Conservation (phyloP, 1,139 yeast genomes). For the Saccharomyces hybrid region DNA sequence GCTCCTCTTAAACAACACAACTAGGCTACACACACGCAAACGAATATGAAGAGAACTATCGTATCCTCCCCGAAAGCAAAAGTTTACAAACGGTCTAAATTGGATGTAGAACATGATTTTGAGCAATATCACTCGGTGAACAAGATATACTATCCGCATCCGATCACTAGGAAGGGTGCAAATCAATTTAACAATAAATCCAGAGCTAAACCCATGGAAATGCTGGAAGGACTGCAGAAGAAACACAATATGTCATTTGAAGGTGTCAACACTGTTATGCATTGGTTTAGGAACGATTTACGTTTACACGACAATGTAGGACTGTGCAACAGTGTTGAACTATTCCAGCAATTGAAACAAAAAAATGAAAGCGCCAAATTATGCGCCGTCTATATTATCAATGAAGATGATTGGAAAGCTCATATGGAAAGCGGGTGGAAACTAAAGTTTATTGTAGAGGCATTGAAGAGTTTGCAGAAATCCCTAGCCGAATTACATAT, state of each 20-base stretch:
- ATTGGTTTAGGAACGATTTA: conserved; percentile 41
- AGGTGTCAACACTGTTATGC: conserved; percentile 22
- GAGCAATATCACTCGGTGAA: not conserved
- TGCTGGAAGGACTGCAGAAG: not conserved
- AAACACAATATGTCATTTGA: not conserved
- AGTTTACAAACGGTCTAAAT: not conserved
- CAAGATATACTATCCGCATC: conserved; percentile 6
- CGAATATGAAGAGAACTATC: not conserved
- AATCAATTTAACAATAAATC: conserved; percentile 5
- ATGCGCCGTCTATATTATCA: conserved; percentile 37
- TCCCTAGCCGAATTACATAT: conserved; percentile 4
- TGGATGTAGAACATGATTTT: not conserved
- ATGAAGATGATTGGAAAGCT: conserved; percentile 36
- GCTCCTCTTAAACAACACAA: no score
- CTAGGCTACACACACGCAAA: no score
- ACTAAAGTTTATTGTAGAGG: conserved; percentile 34
- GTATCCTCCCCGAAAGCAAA: not conserved
- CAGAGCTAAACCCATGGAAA: not conserved
- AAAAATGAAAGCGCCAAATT: conserved; percentile 26
- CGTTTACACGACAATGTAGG: conserved; percentile 39
- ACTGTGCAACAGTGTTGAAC: conserved; percentile 33
- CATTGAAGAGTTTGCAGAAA: conserved; percentile 31
- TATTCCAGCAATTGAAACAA: conserved; percentile 21
- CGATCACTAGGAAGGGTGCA: conserved; percentile 7
- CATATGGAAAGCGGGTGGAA: conserved; percentile 42